Conservation (phyloP, 2,329 filamentous ascomycete species). For the Talaromyces sp. region DNA sequence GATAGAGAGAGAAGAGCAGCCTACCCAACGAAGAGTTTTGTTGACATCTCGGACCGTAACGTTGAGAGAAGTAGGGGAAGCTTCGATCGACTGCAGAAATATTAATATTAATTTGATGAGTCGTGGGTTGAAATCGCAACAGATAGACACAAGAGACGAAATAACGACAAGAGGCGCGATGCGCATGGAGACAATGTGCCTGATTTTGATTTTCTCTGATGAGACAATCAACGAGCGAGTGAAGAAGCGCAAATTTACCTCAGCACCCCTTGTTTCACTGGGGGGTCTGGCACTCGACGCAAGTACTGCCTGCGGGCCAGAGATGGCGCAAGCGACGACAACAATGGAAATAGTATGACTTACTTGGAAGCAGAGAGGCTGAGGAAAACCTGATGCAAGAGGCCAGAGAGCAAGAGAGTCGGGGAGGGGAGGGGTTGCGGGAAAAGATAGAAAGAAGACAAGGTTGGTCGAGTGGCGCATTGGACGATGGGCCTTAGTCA, state of each 20-base stretch:
- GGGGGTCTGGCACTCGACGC: neutral
- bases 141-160: neutral
- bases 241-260: neutral
- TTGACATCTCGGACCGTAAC: conserved; percentile 62
- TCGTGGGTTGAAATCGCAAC: conserved; percentile 2
- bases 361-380: neutral
- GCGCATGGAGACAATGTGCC: neutral
- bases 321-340: neutral
- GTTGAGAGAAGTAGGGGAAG: neutral
- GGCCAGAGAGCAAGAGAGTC: neutral
- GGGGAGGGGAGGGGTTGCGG: conserved; percentile 11
- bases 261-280: neutral
- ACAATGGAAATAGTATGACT: neutral
- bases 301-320: neutral
- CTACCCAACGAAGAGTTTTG: conserved; percentile 93
- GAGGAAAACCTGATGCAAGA: conserved; percentile 4
- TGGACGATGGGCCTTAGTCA: neutral
- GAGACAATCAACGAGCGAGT: neutral
- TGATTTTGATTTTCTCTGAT: neutral
- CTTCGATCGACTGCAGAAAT: conserved; percentile 15
- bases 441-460: conserved; percentile 9
- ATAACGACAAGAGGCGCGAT: neutral
- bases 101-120: conserved; percentile 11
- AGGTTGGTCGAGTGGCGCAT: neutral
- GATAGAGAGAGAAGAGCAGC: conserved; percentile 9